Evolutionary conservation across 345 rosid species (phyloP).

Genomic region (Eutrema heterophyllum): DNA sequence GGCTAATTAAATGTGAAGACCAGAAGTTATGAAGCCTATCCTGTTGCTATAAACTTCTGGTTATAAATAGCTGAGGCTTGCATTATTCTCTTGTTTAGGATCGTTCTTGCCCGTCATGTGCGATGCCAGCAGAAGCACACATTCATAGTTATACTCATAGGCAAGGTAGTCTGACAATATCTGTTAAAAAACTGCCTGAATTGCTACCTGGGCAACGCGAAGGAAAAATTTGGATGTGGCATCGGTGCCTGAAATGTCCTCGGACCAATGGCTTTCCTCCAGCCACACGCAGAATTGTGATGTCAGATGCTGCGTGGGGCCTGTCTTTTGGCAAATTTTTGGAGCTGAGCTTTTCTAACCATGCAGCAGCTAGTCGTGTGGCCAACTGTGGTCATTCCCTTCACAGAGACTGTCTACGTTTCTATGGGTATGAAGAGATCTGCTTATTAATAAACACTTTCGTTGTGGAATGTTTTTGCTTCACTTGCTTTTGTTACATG

Average conservation of each 20-base stretch:
- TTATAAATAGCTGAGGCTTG: constrained; percentile 15
- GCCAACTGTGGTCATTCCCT: constrained; percentile 98
- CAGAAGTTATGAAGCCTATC: constrained; percentile 3
- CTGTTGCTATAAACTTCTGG: constrained; percentile 6
- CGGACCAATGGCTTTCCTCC: constrained; percentile 80
- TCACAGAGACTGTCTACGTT: constrained; percentile 97
- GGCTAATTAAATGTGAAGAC: neutral
- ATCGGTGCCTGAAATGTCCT: constrained; percentile 90
- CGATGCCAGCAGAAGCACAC: constrained; percentile 96
- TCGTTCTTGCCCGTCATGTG: constrained; percentile 65
- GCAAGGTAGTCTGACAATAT: constrained; percentile 94
- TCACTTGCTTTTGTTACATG: neutral
- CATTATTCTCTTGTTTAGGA: constrained; percentile 40
- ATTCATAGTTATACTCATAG: constrained; percentile 91
- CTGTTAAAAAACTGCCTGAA: constrained; percentile 75
- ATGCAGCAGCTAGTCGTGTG: constrained; percentile 98
- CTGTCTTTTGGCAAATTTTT: constrained; percentile 92
- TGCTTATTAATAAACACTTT: neutral
- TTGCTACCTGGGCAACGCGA: constrained; percentile 79
- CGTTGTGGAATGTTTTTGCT: neutral
- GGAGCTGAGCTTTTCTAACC: constrained; percentile 98
- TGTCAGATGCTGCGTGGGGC: constrained; percentile 99
- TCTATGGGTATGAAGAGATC: constrained; percentile 68
- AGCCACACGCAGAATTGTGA: constrained; percentile 85
- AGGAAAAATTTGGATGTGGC: constrained; percentile 99